Evolutionary conservation across 768 basidiomycete genomes (phyloP).

Genomic region (Mycena venus): DNA sequence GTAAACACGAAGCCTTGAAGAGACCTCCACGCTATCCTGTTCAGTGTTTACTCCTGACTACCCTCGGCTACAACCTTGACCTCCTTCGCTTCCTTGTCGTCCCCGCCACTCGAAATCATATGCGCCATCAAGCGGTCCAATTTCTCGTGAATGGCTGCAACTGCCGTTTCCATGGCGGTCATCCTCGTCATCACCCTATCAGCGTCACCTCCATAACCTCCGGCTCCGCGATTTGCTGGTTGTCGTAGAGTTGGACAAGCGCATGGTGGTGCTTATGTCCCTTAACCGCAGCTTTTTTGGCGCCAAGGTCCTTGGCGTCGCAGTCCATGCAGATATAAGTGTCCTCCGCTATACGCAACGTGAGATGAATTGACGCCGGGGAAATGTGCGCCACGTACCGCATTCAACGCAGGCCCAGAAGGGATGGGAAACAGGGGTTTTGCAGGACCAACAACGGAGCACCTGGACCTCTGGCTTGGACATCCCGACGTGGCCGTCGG

Average conservation of each 20-base stretch:
- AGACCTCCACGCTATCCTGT: too few relatives aligned
- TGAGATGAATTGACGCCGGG: not conserved
- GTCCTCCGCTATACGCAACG: not conserved
- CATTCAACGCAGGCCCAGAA: constrained; percentile 25
- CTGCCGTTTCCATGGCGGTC: too few relatives aligned
- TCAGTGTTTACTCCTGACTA: too few relatives aligned
- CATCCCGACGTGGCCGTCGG: not conserved
- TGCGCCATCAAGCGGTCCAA: too few relatives aligned
- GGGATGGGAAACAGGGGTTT: not conserved
- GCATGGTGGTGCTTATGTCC: not conserved
- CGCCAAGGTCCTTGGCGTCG: constrained; percentile 7
- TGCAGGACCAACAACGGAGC: constrained; percentile 20
- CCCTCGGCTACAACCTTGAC: too few relatives aligned
- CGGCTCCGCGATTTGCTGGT: not conserved
- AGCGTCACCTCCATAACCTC: too few relatives aligned
- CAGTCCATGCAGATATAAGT: constrained; percentile 13
- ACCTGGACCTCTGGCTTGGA: not conserved
- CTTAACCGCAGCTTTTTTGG: too few relatives aligned
- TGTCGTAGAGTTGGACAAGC: constrained; percentile 1
- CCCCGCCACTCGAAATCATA: too few relatives aligned
- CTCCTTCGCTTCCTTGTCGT: too few relatives aligned
- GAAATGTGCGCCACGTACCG: not conserved
- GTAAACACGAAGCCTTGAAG: too few relatives aligned
- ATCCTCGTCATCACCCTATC: too few relatives aligned
- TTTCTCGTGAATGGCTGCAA: too few relatives aligned